Evolutionary conservation across 495 filamentous ascomycete species (phyloP), one percentile per base, ranked within the genome.

Genomic region (Podospora fimiseda): DNA sequence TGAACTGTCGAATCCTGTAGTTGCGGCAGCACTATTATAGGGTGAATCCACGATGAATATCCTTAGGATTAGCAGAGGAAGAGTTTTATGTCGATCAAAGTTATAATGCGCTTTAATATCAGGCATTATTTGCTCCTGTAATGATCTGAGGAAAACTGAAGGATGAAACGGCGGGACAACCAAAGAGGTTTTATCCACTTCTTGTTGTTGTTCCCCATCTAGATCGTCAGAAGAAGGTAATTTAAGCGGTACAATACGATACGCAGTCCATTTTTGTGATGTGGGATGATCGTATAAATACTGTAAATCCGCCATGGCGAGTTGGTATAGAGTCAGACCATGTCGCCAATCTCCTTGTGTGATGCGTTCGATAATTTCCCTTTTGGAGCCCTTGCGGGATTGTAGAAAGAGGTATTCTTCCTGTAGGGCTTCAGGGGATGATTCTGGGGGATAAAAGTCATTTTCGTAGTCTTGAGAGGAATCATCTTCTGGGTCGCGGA

Each of bases 101-200:
- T 85, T 83, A 67, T 86, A 91, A 66, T 93, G 88, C 9, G 86
- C 85, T 60, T 89, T 90, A 22, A 89, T 76, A 42, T 92, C 72
- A 2, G 88, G 87, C 1, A 83, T 70, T 14, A 90, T 73, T 56
- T 89, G 82, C 36, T 73, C 67, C 52, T 89, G 83, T n/a, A 95
- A 80, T 48, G 81, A 81, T 40, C 72, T 76, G 2, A 92, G 70
- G 60, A 94, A 94, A 7, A 81, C 85, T 6, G 82, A 76, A 2
- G 85, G 82, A 61, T 93, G 88, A 53, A 92, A 85, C 37, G 83
- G 80, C 8, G 89, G 89, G 20, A 89, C 71, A 33, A 61, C 64
- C 60, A 72, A 70, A 13, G 65, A 71, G 51, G 69, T 60, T 51
- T 68, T 78, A 67, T 70, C 73, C 22, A 61, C 57, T 18, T 65